Base-by-base conservation (phyloP, 1,284 basidiomycete species). In the Cerioporus squamosus region DNA sequence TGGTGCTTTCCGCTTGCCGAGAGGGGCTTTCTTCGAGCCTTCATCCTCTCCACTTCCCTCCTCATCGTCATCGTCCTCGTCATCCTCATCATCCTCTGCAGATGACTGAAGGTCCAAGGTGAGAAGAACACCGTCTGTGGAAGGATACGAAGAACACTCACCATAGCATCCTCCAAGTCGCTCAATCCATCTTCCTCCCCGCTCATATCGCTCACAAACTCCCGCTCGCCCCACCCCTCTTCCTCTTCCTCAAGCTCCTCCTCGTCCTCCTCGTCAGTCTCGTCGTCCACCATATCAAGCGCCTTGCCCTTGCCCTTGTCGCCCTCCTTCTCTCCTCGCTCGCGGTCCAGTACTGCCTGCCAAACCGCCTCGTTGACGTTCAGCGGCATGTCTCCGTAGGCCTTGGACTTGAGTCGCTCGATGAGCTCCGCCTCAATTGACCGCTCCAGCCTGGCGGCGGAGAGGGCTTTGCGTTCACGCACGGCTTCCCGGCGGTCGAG, bases 281-380 rank as follows among this genome's bases (percentile, higher is more conserved):
- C 81, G 62, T 78, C 78, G 60, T 85, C 81, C 14, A 71, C 70
- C 62, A 77, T 71, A 38, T 82, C 80, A 22, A 79, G 75, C 55
- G 79, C 80, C 64, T 77, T 67, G 66, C 79, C 78, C 43, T 78
- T 66, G 51, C 77, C 74, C 61, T 78, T 80, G 57, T 70, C 74
- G 51, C 76, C 74, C 56, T 72, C 70, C 68, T 79, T 78, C 64
- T 79, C 80, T 53, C 72, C 79, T n/a, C 82, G 83, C 70, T 95
- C 93, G 57, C 87, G 81, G 70, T 97, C 93, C 49, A 98, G 77
- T 43, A 98, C 89, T 6, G 91, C 87, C 66, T 90, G 86, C 97
- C 97, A 99, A 5, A 99, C 95, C 44, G 85, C 90, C 77, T 99
- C 97, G 75, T 99, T 99, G 63, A 99, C 96, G 75, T 99, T 99